phyloP scores from a whole-genome alignment of 192 early-diverging fungal genomes.

The Lobosporangium transversale region DNA sequence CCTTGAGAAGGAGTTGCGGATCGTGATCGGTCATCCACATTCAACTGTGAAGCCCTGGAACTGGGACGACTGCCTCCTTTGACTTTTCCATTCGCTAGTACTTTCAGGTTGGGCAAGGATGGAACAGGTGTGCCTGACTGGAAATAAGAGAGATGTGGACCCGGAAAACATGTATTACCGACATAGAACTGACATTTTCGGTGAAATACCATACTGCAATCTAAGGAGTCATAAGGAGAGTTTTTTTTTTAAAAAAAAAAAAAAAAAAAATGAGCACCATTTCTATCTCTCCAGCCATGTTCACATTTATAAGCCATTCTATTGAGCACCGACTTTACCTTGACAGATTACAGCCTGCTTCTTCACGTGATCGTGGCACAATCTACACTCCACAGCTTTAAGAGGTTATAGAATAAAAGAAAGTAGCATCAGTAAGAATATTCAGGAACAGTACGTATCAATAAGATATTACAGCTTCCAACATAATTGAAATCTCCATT shows the following conservation, averaged over 20 bases:
- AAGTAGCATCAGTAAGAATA: constrained; percentile 3
- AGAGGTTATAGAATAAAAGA: neutral
- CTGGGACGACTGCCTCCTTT: constrained; percentile 26
- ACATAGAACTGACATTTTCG: constrained; percentile 39
- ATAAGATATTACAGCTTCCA: too few species aligned
- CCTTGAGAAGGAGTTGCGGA: constrained; percentile 41
- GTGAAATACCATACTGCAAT: constrained; percentile 50
- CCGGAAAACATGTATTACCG: constrained; percentile 49
- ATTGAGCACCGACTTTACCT: too few species aligned
- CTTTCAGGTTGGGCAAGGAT: constrained; percentile 35
- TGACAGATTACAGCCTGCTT: constrained; percentile 64
- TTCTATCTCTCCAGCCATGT: too few species aligned
- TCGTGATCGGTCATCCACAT: constrained; percentile 25
- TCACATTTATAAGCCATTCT: too few species aligned
- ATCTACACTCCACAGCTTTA: constrained; percentile 61
- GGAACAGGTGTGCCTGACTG: constrained; percentile 24
- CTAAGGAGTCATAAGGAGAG: too few species aligned
- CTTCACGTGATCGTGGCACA: constrained; percentile 58
- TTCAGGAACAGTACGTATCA: too few species aligned
- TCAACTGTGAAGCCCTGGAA: constrained; percentile 34
- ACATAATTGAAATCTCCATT: too few species aligned
- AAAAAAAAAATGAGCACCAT: too few species aligned
- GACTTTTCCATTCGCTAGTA: constrained; percentile 15
- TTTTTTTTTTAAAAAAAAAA: too few species aligned
- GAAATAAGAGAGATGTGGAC: constrained; percentile 41